Evolutionary conservation across 2,329 filamentous ascomycete genomes (phyloP), one percentile per base, ranked within the genome.

Genomic region (Penicillium sp.): DNA sequence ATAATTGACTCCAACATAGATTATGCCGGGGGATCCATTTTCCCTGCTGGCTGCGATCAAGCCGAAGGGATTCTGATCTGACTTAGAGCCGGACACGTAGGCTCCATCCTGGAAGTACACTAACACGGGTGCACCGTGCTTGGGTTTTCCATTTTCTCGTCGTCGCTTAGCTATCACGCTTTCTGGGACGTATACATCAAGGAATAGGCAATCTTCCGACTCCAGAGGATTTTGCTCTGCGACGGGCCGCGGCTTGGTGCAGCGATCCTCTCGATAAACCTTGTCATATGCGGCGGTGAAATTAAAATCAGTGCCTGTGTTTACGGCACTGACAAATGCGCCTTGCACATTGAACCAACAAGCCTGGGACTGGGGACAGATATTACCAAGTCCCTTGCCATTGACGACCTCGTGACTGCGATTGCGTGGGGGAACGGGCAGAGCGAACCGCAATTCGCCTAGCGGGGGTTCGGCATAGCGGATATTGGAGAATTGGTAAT

Each of bases 91-190:
- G 16, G 37, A 41, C 5, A 42, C 37, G n/a, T 33, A 38, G 6
- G 36, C 47, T 33, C 47, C 47, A 9, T 38, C 47, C 14, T 50
- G 47, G 28, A 50, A 41, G 19, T n/a, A 50, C 4, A 50, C 47
- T 19, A 42, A 16, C 17, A 50, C 38, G 7, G 47, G 47, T 4
- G 30, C 47, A 8, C 37, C 7, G 0, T 7, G 5, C 7, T 38
- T 37, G 2, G 12, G 2, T n/a, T 19, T 25, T n/a, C 10, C 10
- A 8, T 25, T 17, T n/a, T 14, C n/a, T 7, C 7, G 3, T 5
- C n/a, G 7, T 22, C 4, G n/a, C 16, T 14, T 31, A 5, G 37
- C 16, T 1, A 50, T 25, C 11, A 50, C 19, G 2, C 6, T n/a
- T 4, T 50, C 37, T 4, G 47, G 47, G 19, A 50, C 47, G 5